phyloP scores from a whole-genome alignment of 2,329 filamentous ascomycete genomes.

The Rhinocladiella similis region DNA sequence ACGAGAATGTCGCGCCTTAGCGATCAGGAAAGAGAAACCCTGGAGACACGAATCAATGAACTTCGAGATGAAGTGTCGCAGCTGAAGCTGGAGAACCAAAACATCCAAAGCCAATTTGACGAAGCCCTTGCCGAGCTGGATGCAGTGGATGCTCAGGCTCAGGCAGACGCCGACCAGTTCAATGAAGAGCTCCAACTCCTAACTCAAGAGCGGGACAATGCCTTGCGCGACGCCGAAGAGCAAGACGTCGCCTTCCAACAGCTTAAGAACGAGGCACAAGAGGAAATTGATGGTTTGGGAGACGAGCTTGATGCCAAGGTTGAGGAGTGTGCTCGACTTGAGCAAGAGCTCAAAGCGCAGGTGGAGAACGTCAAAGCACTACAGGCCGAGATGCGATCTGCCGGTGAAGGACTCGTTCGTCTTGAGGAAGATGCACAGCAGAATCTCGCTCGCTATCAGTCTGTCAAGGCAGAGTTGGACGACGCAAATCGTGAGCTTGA shows the following conservation, averaged over 20 bases:
- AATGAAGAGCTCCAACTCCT: slow-evolving; percentile 78
- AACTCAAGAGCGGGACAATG: slow-evolving; percentile 83
- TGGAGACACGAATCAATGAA: slow-evolving; percentile 80
- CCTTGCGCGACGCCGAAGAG: slow-evolving; percentile 70
- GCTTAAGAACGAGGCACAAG: slow-evolving; percentile 59
- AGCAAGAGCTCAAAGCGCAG: slow-evolving; percentile 70
- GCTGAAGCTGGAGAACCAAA: slow-evolving; percentile 84
- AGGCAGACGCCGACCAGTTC: slow-evolving; percentile 77
- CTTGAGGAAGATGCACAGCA: slow-evolving; percentile 86
- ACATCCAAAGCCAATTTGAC: slow-evolving; percentile 79
- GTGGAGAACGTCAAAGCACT: slow-evolving; percentile 88
- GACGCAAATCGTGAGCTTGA: slow-evolving; percentile 87
- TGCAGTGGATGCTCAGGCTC: slow-evolving; percentile 67
- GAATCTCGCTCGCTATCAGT: slow-evolving; percentile 75
- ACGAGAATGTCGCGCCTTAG: slow-evolving; percentile 65
- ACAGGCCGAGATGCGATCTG: slow-evolving; percentile 88
- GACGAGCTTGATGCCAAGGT: slow-evolving; percentile 71
- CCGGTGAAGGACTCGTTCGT: slow-evolving; percentile 81
- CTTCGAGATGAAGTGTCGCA: slow-evolving; percentile 84
- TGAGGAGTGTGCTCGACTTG: slow-evolving; percentile 68
- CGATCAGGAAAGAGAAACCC: slow-evolving; percentile 79
- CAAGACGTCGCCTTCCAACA: slow-evolving; percentile 53
- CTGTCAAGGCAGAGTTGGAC: slow-evolving; percentile 77
- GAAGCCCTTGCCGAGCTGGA: slow-evolving; percentile 79
- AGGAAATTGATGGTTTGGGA: slow-evolving; percentile 59